These are phyloP conservation scores for Naganishia friedmannii DNA, from an alignment of 768 basidiomycete species.

Conservation along the genomic window DNA sequence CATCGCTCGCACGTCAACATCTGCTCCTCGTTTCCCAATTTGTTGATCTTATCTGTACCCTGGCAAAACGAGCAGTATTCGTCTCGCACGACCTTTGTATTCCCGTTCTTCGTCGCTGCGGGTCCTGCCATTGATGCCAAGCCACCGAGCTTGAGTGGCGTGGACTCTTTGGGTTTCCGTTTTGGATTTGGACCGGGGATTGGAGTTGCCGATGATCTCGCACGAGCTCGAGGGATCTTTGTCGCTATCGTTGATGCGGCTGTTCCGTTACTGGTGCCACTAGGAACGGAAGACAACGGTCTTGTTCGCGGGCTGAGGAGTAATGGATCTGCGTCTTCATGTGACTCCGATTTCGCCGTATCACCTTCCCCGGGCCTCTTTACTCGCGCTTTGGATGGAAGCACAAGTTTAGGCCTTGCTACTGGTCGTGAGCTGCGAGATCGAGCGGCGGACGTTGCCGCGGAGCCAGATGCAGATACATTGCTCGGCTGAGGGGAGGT, in stretches of 20 bases:
- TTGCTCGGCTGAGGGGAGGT: background rate
- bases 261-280: background rate
- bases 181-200: slow-evolving; percentile 1
- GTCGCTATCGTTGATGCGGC: background rate
- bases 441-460: background rate
- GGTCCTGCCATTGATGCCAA: background rate
- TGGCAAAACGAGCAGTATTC: slow-evolving; percentile 74
- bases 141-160: background rate
- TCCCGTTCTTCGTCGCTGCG: background rate
- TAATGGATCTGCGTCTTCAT: slow-evolving; percentile 2
- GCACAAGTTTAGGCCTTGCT: slow-evolving; percentile 43
- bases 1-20: slow-evolving; percentile 80
- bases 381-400: slow-evolving; percentile 56
- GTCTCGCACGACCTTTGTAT: slow-evolving; percentile 54
- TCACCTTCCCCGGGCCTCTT: slow-evolving; percentile 29
- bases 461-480: background rate
- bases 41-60: slow-evolving; percentile 64
- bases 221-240: slow-evolving; percentile 5
- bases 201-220: slow-evolving; percentile 11
- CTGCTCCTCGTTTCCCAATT: slow-evolving; percentile 59
- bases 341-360: background rate
- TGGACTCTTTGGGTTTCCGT: slow-evolving; percentile 1
- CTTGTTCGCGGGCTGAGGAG: background rate
- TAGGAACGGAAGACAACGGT: background rate
- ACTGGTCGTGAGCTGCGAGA: background rate